phyloP scores from a whole-genome alignment of 1,284 basidiomycete species.

The Fomitopsis pinicola region DNA sequence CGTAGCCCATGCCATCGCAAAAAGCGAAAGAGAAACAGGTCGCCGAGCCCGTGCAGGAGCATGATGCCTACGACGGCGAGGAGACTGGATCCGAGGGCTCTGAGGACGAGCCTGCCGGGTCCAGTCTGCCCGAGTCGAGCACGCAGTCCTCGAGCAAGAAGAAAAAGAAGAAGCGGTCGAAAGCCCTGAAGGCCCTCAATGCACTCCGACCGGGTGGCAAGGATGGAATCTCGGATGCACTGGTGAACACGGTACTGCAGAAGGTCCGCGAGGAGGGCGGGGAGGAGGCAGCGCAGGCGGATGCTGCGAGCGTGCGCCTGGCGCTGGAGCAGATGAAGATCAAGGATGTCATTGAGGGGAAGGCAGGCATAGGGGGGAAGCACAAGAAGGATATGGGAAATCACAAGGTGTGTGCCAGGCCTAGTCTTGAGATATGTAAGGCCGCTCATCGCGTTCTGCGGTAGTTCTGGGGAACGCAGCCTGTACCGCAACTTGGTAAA shows the following conservation, averaged over 20 bases:
- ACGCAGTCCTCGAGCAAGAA: constrained; percentile 49
- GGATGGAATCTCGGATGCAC: constrained; percentile 51
- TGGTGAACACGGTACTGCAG: constrained; percentile 57
- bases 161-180: constrained; percentile 75
- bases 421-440: background rate
- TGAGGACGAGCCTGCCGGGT: constrained; percentile 23
- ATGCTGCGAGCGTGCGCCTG: constrained; percentile 54
- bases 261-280: constrained; percentile 56
- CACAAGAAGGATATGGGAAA: constrained; percentile 79
- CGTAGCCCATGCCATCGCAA: constrained; percentile 23
- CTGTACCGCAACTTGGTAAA: constrained; percentile 83
- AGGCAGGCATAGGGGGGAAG: constrained; percentile 60
- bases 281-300: constrained; percentile 42
- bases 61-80: constrained; percentile 21
- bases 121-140: constrained; percentile 24
- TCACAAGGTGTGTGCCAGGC: constrained; percentile 65
- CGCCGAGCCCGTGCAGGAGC: constrained; percentile 30
- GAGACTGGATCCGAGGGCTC: constrained; percentile 34
- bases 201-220: constrained; percentile 40
- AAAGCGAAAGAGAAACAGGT: constrained; percentile 39
- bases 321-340: constrained; percentile 68
- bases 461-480: constrained; percentile 95
- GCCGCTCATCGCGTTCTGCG: background rate
- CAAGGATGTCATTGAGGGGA: constrained; percentile 70
- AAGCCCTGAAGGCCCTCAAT: constrained; percentile 50